Evolutionary conservation across 2,329 filamentous ascomycete genomes (phyloP).

Genomic region (Zasmidium citrigriseum): DNA sequence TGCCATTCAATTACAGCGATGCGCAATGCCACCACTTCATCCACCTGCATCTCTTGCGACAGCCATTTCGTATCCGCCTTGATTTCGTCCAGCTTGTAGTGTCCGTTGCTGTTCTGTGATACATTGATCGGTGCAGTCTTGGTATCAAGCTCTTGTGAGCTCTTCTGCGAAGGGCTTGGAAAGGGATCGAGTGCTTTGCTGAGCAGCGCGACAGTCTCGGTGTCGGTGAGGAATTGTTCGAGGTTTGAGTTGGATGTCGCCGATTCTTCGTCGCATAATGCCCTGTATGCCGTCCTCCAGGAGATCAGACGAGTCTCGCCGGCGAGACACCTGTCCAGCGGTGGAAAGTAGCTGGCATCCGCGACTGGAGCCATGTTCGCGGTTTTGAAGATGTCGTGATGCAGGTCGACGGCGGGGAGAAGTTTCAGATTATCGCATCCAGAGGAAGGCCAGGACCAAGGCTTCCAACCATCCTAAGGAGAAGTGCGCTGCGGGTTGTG

Average conservation of each 20-base stretch:
- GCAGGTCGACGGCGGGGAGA: not conserved
- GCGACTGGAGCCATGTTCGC: slow-evolving; percentile 15
- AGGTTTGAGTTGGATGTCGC: slow-evolving; percentile 53
- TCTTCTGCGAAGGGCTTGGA: slow-evolving; percentile 52
- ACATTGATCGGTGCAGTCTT: slow-evolving; percentile 86
- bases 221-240: slow-evolving; percentile 69
- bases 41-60: slow-evolving; percentile 73
- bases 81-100: slow-evolving; percentile 74
- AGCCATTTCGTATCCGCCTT: slow-evolving; percentile 87
- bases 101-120: slow-evolving; percentile 65
- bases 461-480: not conserved
- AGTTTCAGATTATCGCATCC: not conserved
- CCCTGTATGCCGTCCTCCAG: slow-evolving; percentile 59
- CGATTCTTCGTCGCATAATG: slow-evolving; percentile 56
- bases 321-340: slow-evolving; percentile 80
- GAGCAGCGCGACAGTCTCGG: slow-evolving; percentile 68
- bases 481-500: not conserved
- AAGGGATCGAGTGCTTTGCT: slow-evolving; percentile 70
- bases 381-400: not conserved
- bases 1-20: slow-evolving; percentile 84
- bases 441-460: not conserved
- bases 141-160: slow-evolving; percentile 68
- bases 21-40: slow-evolving; percentile 79
- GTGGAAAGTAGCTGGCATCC: slow-evolving; percentile 67
- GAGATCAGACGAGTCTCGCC: slow-evolving; percentile 78